Base-by-base conservation (phyloP, 768 basidiomycete genomes). In the Amanita exitialis region DNA sequence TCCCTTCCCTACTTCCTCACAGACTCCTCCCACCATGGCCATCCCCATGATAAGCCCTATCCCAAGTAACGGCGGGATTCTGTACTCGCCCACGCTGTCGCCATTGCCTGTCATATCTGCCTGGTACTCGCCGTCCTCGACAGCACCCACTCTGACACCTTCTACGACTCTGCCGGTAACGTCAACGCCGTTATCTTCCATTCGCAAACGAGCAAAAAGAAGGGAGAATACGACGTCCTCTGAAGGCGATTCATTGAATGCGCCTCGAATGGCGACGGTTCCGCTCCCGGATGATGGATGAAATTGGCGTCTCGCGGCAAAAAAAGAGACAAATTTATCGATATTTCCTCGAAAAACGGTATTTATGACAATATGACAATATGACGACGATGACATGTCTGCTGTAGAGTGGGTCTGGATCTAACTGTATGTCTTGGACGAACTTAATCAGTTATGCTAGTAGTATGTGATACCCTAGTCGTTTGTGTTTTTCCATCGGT, bases 251-350 rank as follows among this genome's bases (percentile, higher is more conserved):
- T 34, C 49, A 9, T 15, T 42, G 7, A 43, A 41, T 23, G 49
- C 49, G 20, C 49, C 49, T 43, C 25, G 49, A 32, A 34, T 50
- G 41, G 20, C 20, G 18, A 50, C 49, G 1, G 41, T 50, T 15
- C 49, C 49, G 12, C 49, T 50, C 6, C 49, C 49, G 34, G 49
- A 50, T 21, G 20, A 42, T 30, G 16, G 27, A 42, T 42, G 23
- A 23, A 23, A 2, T 23, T 2, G 8, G 28, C 3, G 28, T 28
- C 1, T 1, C 8, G 3, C 28, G 28, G 8, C 1, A 10, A 0
- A 30, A 39, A 18, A n/a, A n/a, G n/a, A n/a, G n/a, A 4, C 42
- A 43, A 25, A 15, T 16, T 15, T 42, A n/a, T 23, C 13, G 21
- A 9, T 20, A 18, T 28, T 8, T 25, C 23, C 13, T 6, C 0